A percentile compares a stretch with the other conserved stretches of the same genome.
phyloP scores from a whole-genome alignment of 768 basidiomycete genomes.

The Cyclocybe cylindracea region DNA sequence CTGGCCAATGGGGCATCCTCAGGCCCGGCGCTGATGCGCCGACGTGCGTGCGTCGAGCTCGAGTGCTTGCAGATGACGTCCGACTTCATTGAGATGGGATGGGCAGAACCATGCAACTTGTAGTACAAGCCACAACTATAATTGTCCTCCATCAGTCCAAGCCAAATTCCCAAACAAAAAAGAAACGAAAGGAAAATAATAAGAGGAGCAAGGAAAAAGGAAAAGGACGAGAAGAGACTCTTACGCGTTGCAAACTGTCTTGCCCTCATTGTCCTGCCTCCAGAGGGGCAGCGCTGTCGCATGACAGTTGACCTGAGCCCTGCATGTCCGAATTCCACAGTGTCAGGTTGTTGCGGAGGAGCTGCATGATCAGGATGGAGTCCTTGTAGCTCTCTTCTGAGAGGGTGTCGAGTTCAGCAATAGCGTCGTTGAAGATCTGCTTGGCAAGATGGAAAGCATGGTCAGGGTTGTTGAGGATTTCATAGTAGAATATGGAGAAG shows the following conservation, averaged over 20 bases:
- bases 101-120: conserved; percentile 83
- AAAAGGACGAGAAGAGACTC: conserved; percentile 27
- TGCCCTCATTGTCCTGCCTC: conserved; percentile 90
- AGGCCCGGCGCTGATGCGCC: conserved; percentile 42
- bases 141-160: too few species aligned
- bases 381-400: conserved; percentile 99
- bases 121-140: conserved; percentile 81
- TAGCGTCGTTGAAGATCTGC: conserved; percentile 98
- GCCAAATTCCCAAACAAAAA: too few species aligned
- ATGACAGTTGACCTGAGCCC: conserved; percentile 88
- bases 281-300: conserved; percentile 88
- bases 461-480: conserved; percentile 98
- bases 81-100: conserved; percentile 90
- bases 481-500: conserved; percentile 99
- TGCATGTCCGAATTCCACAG: conserved; percentile 99
- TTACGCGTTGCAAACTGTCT: conserved; percentile 89
- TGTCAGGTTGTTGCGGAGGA: conserved; percentile 95
- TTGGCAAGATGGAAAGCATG: conserved; percentile 98
- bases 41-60: conserved; percentile 75
- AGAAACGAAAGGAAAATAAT: conserved; percentile 22
- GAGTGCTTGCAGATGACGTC: conserved; percentile 89
- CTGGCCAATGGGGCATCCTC: conserved; percentile 76
- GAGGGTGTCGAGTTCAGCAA: conserved; percentile 97
- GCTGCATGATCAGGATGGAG: conserved; percentile 95
- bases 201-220: conserved; percentile 1